A percentile compares a stretch with the other conserved stretches of the same genome.
phyloP scores from a whole-genome alignment of 2,329 filamentous ascomycete species.

The Penicillium sp. region DNA sequence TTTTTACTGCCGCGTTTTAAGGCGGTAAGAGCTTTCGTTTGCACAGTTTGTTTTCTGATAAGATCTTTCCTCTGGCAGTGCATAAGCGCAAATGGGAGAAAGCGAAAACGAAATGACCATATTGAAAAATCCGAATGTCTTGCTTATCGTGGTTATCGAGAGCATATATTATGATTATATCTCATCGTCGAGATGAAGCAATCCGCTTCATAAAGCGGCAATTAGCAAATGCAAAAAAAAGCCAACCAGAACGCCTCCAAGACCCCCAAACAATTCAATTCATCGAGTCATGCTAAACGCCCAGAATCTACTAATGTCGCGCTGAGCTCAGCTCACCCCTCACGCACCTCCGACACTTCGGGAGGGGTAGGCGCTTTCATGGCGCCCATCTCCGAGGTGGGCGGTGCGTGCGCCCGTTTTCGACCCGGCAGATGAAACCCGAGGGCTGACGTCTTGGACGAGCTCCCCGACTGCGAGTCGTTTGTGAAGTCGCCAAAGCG shows the following conservation, averaged over 20 bases:
- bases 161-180: conserved; percentile 12
- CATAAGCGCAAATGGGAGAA: neutral
- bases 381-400: conserved; percentile 71
- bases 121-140: neutral
- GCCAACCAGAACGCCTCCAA: neutral
- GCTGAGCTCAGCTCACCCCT: conserved; percentile 18
- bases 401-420: conserved; percentile 72
- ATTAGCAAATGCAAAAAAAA: conserved; percentile 7
- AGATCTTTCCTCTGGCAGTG: conserved; percentile 18
- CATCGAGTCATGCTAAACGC: conserved; percentile 14
- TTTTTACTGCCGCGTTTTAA: conserved; percentile 31
- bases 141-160: neutral
- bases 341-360: conserved; percentile 25
- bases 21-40: conserved; percentile 38
- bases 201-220: conserved; percentile 7
- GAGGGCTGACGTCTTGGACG: conserved; percentile 49
- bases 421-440: conserved; percentile 72
- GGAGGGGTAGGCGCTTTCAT: conserved; percentile 53
- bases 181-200: conserved; percentile 10
- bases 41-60: conserved; percentile 40
- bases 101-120: neutral
- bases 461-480: conserved; percentile 43
- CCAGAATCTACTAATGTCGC: conserved; percentile 4
- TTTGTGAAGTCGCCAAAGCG: conserved; percentile 70
- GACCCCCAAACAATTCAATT: neutral